Evolutionary conservation across 352 stramenopile genomes (phyloP), one percentile per base, ranked within the genome.

Genomic region (Phytophthora ohioensis): DNA sequence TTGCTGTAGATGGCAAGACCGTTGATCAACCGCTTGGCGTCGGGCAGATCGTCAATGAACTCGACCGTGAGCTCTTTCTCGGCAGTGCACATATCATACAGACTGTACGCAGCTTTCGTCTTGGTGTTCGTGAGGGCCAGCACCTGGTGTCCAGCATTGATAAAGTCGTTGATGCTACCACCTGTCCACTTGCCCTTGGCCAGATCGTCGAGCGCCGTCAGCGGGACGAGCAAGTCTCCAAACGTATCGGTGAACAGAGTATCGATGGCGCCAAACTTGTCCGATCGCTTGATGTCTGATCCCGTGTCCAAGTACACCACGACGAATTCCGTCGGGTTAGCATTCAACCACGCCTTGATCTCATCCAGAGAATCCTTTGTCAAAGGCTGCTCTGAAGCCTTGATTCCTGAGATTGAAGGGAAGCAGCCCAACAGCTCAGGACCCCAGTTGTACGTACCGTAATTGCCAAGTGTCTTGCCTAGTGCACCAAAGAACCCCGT

Each of bases 341-440:
- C 74, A 9, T 76, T 64, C n/a, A 92, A 34, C 84, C 84, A 92
- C 13, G 67, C 57, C 31, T 75, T 79, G 32, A 88, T 77, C 64
- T 90, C 85, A 38, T 80, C 45, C 63, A 91, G 56, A 0, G 71
- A 71, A n/a, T 76, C 51, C 17, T 69, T 75, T 3, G 75, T 81
- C 41, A 70, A 70, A 0, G 70, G 55, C 47, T 91, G 81, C 36
- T 92, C 78, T 5, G 79, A 75, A 21, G 78, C 74, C 34, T 77
- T 75, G 41, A 93, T 91, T n/a, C 83, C 80, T 4, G 80, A 89
- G 32, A 89, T 64, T 2, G 81, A 90, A 17, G 83, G 85, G 46
- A 88, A 85, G 61, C 85, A 93, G 30, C 85, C 85, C 17, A 93
- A 63, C 3, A 89, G 58, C 3, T 91, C 75, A 2, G 80, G 41